Base-by-base conservation (phyloP, 2,329 filamentous ascomycete genomes). In the Xylariaceae sp. region DNA sequence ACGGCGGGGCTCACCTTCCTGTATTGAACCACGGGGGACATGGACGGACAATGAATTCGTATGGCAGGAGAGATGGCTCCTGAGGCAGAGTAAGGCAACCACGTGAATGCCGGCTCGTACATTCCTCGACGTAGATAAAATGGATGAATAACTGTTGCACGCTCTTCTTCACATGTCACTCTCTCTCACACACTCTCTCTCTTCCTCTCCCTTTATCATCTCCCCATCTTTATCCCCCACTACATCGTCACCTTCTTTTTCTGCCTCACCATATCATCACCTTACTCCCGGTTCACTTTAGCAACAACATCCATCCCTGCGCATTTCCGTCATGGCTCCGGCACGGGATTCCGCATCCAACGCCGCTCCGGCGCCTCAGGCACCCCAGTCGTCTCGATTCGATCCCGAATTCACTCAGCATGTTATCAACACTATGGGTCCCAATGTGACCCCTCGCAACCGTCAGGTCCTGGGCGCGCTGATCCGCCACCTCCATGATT, bases 361-460 rank as follows among this genome's bases (percentile, higher is more conserved):
- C 55, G 67, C 65, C 64, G 66, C 63, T 53, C 64, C 68, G 44
- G 61, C 65, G 55, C 65, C 63, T 53, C 64, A 68, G 44, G 61
- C 65, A 53, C 65, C 69, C 39, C 67, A 68, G 50, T 62, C 72
- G 66, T 76, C 73, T 66, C 68, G 72, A 68, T 91, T 89, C 77
- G 89, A 93, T 73, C 89, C 89, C 67, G 83, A 82, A 76, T 92
- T 92, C 78, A 93, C 89, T 56, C 75, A 85, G 67, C 81, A 85
- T 73, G 88, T 91, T 74, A 80, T 92, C 71, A 82, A 89, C 64
- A 81, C 85, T 67, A 91, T 90, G 79, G 85, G 87, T 56, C 85
- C 88, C 67, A 85, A 88, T 68, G 84, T 85, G 10, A 77, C 81
- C 55, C 83, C 87, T 59, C 80, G 89, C 61, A 82, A 85, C 68